Base-by-base conservation (phyloP, 352 stramenopile genomes). In the Aphanomyces euteiches region DNA sequence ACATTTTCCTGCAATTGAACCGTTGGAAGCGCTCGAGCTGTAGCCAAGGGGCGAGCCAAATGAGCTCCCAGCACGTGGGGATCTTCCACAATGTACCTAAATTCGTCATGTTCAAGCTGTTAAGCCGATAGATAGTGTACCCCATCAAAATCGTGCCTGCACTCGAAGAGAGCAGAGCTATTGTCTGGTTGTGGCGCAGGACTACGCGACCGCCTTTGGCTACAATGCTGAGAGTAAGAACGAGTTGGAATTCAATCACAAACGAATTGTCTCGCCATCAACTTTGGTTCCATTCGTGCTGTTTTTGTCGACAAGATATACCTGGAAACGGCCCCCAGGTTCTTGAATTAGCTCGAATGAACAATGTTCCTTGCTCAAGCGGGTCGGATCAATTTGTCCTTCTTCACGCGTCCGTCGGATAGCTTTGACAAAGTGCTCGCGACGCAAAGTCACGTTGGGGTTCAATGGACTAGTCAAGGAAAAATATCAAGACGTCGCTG, bases 211-310 rank as follows among this genome's bases (percentile, higher is more conserved):
- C 83, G 45, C 77, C 75, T 57, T 87, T 87, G 4, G 79, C 66
- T n/a, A 87, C 15, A 8, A 12, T 4, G 10, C 10, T n/a, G 7
- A 61, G 19, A 40, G 47, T 34, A 48, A 13, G 15, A 41, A 56
- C 21, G 61, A 3, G 4, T 69, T 13, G 15, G 4, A n/a, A 38
- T n/a, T 60, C 19, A 61, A 58, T 36, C 5, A 57, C 10, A 38
- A 15, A 72, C 66, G 40, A 34, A 72, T 71, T 15, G 74, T 71
- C 10, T 79, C 54, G 4, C 83, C 84, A 56, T 93, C 81, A 38
- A 92, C 85, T 41, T 83, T 78, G 34, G 86, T 89, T 3, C 85
- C 85, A 54, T 91, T 93, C 6, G 77, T 84, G 65, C 79, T 89
- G 68, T 82, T 86, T 63, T 93, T 82, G 0, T 81, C 89, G 43